Conservation (phyloP, 495 filamentous ascomycete genomes). For the Emericellopsis terricola region DNA sequence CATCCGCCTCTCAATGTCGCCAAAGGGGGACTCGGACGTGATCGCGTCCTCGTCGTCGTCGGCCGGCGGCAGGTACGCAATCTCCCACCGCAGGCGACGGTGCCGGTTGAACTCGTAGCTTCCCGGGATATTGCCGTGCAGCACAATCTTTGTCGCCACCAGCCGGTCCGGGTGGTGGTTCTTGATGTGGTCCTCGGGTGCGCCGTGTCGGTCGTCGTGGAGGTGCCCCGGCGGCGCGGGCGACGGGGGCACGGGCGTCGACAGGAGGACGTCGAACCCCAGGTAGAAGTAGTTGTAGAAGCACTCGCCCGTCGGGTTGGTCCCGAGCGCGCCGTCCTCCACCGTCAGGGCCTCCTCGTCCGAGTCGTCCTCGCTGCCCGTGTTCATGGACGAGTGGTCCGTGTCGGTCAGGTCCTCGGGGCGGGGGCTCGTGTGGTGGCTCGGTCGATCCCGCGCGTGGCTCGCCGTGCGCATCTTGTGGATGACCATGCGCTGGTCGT, state of each 20-base stretch:
- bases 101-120: conserved; percentile 95
- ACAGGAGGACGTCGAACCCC: conserved; percentile 87
- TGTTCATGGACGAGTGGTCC: conserved; percentile 66
- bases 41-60: conserved; percentile 15
- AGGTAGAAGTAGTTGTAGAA: conserved; percentile 97
- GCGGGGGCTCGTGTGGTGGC: conserved; percentile 28
- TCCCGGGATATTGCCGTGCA: conserved; percentile 88
- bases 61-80: conserved; percentile 33
- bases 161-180: conserved; percentile 33
- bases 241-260: conserved; percentile 47
- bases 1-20: conserved; percentile 45
- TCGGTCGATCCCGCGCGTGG: conserved; percentile 22
- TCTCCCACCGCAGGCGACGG: conserved; percentile 73
- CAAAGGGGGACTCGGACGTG: conserved; percentile 64
- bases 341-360: conserved; percentile 46
- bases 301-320: conserved; percentile 45
- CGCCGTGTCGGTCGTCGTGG: conserved; percentile 4
- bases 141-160: conserved; percentile 73
- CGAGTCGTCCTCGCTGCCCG: conserved; percentile 43
- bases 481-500: conserved; percentile 80
- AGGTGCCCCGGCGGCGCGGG: conserved; percentile 39
- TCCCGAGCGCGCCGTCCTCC: conserved; percentile 25
- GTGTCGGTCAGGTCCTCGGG: conserved; percentile 54
- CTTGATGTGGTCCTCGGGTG: conserved; percentile 10
- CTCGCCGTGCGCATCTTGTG: conserved; percentile 42